phyloP scores from a whole-genome alignment of 495 filamentous ascomycete genomes.

The Lindgomyces ingoldianus region DNA sequence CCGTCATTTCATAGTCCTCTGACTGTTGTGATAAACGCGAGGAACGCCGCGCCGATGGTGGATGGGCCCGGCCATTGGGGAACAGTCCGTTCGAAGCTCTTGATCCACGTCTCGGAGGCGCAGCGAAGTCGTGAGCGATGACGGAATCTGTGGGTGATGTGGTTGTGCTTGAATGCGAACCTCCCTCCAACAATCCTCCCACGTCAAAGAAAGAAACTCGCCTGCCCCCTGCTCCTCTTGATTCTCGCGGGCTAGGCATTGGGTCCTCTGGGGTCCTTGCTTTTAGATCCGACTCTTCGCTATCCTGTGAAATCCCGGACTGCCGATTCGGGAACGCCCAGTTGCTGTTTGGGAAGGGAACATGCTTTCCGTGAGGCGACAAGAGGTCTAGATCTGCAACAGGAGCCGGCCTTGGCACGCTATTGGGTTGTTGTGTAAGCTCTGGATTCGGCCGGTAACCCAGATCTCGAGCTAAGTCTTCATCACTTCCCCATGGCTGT shows the following conservation, averaged over 20 bases:
- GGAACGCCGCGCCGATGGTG: conserved; percentile 14
- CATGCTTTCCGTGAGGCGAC: conserved; percentile 3
- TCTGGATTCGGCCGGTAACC: conserved; percentile 44
- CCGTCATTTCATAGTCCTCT: conserved; percentile 26
- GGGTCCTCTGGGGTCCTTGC: conserved; percentile 8
- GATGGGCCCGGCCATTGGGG: conserved; percentile 20
- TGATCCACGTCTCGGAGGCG: conserved; percentile 37
- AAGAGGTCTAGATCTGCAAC: conserved; percentile 32
- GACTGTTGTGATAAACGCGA: conserved; percentile 33
- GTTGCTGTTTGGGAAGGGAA: conserved; percentile 20
- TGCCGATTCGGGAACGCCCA: conserved; percentile 20
- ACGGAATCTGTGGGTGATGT: conserved; percentile 45
- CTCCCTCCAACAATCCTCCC: conserved; percentile 43
- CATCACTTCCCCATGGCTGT: conserved; percentile 44
- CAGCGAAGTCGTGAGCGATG: conserved; percentile 47
- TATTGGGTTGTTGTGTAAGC: conserved; percentile 26
- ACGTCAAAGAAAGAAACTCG: conserved; percentile 46
- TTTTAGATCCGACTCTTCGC: conserved; percentile 34
- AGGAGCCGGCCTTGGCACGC: conserved; percentile 36
- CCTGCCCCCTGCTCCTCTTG: background rate
- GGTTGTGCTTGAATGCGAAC: conserved; percentile 2
- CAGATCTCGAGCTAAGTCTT: conserved; percentile 44
- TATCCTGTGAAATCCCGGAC: conserved; percentile 13
- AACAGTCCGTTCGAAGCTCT: conserved; percentile 31
- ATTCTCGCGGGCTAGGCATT: conserved; percentile 30